Base-by-base conservation (phyloP, 1,284 basidiomycete species). In the Agroathelia rolfsii region DNA sequence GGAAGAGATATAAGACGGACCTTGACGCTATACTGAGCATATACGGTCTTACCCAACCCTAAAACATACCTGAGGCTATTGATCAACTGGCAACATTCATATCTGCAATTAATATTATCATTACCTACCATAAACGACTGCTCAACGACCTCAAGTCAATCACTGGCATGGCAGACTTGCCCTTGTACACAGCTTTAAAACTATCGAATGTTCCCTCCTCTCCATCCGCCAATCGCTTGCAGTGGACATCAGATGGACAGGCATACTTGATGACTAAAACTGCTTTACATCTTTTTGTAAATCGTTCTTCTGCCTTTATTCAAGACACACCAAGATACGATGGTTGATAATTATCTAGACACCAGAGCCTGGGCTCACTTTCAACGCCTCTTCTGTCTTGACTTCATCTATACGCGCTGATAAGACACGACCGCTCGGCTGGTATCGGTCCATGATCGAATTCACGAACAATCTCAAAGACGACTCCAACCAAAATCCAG, bases 221-320 rank as follows among this genome's bases (percentile, higher is more conserved):
- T 27, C 74, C 81, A 3, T 79, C 78, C 1, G 44, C 52, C 20
- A 64, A 59, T 7, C 67, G 66, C 45, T 47, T 85, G 6, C 76
- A 82, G 49, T 83, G 79, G 76, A 73, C 78, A 8, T 63, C 63
- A 13, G 82, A 85, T 38, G 82, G 82, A 0, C 83, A 86, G 46
- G 55, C 72, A 1, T 61, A 69, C 32, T 64, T 85, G 34, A 50
- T 69, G 20, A 77, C 76, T 2, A 77, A 76, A 48, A 62, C 62
- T 20, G 70, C 71, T 51, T 41, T 80, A 3, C 71, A 80, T 46
- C 72, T 86, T 24, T 48, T 86, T 58, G 82, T 84, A 51, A 41
- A 62, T 36, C 34, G 32, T 13, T n/a, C 21, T 37, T 14, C 33
- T 19, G 20, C 37, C 26, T 14, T 12, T 32, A 25, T 9, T 20